Base-by-base conservation (phyloP, 495 filamentous ascomycete species). In the Neurospora hispaniola region DNA sequence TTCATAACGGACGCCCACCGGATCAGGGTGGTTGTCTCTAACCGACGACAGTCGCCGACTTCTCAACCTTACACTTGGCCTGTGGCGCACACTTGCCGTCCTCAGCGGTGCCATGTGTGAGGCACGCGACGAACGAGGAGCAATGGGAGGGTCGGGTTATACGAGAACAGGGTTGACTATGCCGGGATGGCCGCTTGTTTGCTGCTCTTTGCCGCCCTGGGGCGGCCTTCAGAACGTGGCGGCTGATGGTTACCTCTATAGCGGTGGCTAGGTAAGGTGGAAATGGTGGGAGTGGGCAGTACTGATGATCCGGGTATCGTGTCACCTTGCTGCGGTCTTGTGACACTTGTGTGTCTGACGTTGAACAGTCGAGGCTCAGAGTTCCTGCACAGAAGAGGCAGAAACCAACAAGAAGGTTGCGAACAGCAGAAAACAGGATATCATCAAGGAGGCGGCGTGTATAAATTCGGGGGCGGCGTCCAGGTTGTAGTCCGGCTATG, bases 1-100 rank as follows among this genome's bases (percentile, higher is more conserved):
- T 74, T 88, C 86, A 79, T 90, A 89, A 20, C 86, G 84, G 68
- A 89, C 75, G 42, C 80, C 86, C 68, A 86, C 82, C 74, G 88
- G 77, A 75, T 81, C 82, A 27, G 27, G 14, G 39, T 81, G 80
- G 77, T 86, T 84, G 72, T 83, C 83, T 68, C 82, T 80, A 75
- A 85, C 85, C 40, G 84, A 77, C 43, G 81, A 76, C 54, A 84
- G 75, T 27, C 77, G 78, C 70, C 76, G 74, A 62, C 73, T 75
- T 74, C 76, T 81, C 74, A 79, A 76, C 70, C 80, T 83, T 75
- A 80, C 75, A 73, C 75, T 80, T 62, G 76, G 54, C 72, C 76
- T 81, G 75, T 80, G 75, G 72, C 80, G 82, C 76, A 80, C 75
- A 73, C 75, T 80, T 68, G 76, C 73, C 71, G 78, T 79, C 75